Conservation (phyloP, 495 filamentous ascomycete genomes). For the Friedmanniomyces simplex region DNA sequence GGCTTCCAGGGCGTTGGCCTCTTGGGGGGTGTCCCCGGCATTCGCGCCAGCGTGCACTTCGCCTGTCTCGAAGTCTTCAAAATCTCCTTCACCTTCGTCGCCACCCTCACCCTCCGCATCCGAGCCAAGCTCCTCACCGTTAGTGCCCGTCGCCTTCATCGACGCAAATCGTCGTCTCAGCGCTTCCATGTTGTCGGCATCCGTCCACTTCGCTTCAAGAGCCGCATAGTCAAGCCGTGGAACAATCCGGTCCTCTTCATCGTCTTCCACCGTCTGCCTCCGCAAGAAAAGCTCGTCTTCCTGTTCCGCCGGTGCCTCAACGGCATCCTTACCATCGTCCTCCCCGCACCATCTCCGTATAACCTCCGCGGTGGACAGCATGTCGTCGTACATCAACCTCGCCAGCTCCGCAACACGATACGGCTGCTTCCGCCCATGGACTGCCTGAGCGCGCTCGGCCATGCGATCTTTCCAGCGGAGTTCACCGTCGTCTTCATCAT, state of each 20-base stretch:
- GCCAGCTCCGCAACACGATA: slow-evolving; percentile 73
- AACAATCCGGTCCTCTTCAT: slow-evolving; percentile 63
- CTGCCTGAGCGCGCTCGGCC: slow-evolving; percentile 56
- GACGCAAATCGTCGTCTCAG: slow-evolving; percentile 66
- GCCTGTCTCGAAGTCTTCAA: slow-evolving; percentile 78
- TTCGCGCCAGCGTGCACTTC: slow-evolving; percentile 41
- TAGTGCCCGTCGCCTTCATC: slow-evolving; percentile 34
- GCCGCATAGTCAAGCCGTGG: slow-evolving; percentile 71
- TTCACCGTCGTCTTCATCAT: background rate
- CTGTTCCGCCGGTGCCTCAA: slow-evolving; percentile 42
- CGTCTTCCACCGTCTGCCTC: slow-evolving; percentile 54
- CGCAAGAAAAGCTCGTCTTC: slow-evolving; percentile 79
- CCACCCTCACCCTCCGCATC: slow-evolving; percentile 38
- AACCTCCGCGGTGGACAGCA: slow-evolving; percentile 63
- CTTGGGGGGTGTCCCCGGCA: slow-evolving; percentile 28
- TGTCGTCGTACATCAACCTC: slow-evolving; percentile 78
- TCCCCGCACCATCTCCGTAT: slow-evolving; percentile 70
- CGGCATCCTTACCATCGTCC: slow-evolving; percentile 34
- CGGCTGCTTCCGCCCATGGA: slow-evolving; percentile 56
- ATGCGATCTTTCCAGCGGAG: slow-evolving; percentile 81
- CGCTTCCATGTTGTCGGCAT: slow-evolving; percentile 63
- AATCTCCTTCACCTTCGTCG: slow-evolving; percentile 74
- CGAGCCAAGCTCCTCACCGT: slow-evolving; percentile 15
- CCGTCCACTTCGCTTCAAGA: slow-evolving; percentile 75
- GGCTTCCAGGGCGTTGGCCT: slow-evolving; percentile 63